A percentile compares a stretch with the other conserved stretches of the same genome.
Conservation (phyloP, 2,329 filamentous ascomycete genomes). For the Dendrostoma leiphaemia region DNA sequence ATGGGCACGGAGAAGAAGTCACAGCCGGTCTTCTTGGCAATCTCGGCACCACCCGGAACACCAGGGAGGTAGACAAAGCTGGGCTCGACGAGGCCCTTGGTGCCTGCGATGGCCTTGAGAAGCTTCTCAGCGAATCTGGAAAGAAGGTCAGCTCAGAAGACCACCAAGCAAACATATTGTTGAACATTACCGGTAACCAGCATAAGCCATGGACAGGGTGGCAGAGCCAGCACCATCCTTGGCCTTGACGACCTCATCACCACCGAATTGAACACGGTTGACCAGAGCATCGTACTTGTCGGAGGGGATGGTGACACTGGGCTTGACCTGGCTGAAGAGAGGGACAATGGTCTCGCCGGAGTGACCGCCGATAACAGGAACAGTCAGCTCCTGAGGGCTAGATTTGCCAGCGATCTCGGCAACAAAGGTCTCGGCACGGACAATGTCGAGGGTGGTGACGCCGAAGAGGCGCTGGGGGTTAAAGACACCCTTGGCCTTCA, state of each 20-base stretch:
- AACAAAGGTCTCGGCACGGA: slow-evolving; percentile 96
- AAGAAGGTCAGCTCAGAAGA: slow-evolving; percentile 12
- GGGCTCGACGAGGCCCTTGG: slow-evolving; percentile 91
- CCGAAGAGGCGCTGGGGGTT: slow-evolving; percentile 95
- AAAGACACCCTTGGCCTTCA: slow-evolving; percentile 91
- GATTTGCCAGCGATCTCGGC: slow-evolving; percentile 79
- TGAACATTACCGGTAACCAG: slow-evolving; percentile 75
- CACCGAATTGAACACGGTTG: slow-evolving; percentile 96
- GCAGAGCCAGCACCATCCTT: slow-evolving; percentile 82
- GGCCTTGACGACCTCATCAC: slow-evolving; percentile 88
- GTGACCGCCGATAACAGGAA: slow-evolving; percentile 95
- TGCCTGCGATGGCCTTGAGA: slow-evolving; percentile 81
- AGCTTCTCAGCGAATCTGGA: slow-evolving; percentile 91
- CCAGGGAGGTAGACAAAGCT: slow-evolving; percentile 95
- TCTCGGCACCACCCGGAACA: slow-evolving; percentile 80
- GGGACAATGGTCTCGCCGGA: slow-evolving; percentile 98
- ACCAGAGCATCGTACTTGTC: slow-evolving; percentile 90
- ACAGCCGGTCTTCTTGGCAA: slow-evolving; percentile 77
- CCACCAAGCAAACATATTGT: background rate
- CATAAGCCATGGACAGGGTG: slow-evolving; percentile 85
- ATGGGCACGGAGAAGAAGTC: slow-evolving; percentile 97
- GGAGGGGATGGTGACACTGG: slow-evolving; percentile 71
- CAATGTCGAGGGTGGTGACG: slow-evolving; percentile 97
- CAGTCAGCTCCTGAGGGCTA: slow-evolving; percentile 76
- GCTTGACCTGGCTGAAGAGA: slow-evolving; percentile 88